Evolutionary conservation across 805 yeast genomes (phyloP), one percentile per base, ranked within the genome.

Genomic region (Candida incommunis): DNA sequence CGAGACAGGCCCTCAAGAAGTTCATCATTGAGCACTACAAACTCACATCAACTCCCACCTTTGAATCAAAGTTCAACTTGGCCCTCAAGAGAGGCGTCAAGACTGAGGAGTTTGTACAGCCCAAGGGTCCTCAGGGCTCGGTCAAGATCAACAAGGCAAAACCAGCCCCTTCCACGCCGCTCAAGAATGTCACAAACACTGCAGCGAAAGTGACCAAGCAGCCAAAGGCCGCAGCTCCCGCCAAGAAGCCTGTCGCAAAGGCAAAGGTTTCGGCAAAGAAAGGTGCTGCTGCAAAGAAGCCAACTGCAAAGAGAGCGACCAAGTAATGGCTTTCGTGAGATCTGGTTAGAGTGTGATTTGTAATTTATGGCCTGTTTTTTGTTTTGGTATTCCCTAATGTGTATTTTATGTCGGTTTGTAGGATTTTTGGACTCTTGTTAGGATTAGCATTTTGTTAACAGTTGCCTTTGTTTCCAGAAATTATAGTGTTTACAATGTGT

Each of bases 51-150:
- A 31, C n/a, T 46, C 72, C 44, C 79, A 71, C 61, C 18, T 85
- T 85, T 58, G 94, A 84, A 61, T 64, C 78, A 42, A 74, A 77
- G 57, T 82, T 86, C 71, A 85, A 85, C 59, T 47, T 53, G 23
- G 92, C 95, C 22, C 69, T 85, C 57, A 79, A 80, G 68, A 80
- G 76, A 61, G 94, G 94, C 52, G 90, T 86, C 48, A 76, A 73
- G 49, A 61, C 76, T n/a, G 90, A 82, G 42, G 81, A 75, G 44
- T 82, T 85, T 52, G 61, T 72, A 41, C 94, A 83, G 66, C 94
- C 94, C 60, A 84, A 85, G 67, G 95, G 95, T 42, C 80, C 95
- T 18, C 78, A 94, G 11, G 95, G 94, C 43, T 84, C 94, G 41
- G 75, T 84, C 51, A 83, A 84, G 65, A 62, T 81, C 49, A 70